These are phyloP conservation scores for Clitocybe nebularis DNA, from an alignment of 1,284 basidiomycete species.

Conservation along the genomic window DNA sequence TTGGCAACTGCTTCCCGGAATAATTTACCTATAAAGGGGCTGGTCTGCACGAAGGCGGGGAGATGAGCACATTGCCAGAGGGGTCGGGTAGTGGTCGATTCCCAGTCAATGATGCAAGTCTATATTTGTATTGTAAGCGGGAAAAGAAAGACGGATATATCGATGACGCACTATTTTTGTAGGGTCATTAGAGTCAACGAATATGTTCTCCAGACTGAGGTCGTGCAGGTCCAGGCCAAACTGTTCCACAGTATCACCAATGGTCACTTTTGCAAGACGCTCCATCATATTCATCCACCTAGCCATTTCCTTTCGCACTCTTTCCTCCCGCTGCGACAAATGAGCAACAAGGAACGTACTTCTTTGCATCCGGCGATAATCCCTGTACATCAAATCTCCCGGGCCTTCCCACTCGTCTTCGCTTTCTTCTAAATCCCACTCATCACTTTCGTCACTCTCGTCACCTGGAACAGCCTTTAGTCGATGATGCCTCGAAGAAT, in stretches of 20 bases:
- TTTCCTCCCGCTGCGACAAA: slow-evolving; percentile 55
- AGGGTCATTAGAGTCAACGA: slow-evolving; percentile 66
- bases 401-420: slow-evolving; percentile 74
- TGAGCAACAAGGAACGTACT: slow-evolving; percentile 73
- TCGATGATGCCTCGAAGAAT: slow-evolving; percentile 63
- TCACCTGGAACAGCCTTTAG: slow-evolving; percentile 63
- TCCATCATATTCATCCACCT: slow-evolving; percentile 67
- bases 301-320: slow-evolving; percentile 62
- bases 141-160: too few species aligned
- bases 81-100: slow-evolving; percentile 76
- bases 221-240: slow-evolving; percentile 78
- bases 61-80: slow-evolving; percentile 80
- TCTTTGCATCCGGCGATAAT: slow-evolving; percentile 74
- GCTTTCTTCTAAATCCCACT: slow-evolving; percentile 71
- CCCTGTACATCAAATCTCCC: slow-evolving; percentile 69
- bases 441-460: slow-evolving; percentile 65
- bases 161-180: slow-evolving; percentile 70
- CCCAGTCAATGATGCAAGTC: slow-evolving; percentile 85
- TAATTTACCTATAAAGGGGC: slow-evolving; percentile 64
- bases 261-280: slow-evolving; percentile 31
- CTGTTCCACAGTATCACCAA: slow-evolving; percentile 35
- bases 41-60: slow-evolving; percentile 71
- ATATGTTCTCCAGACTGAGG: slow-evolving; percentile 74
- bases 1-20: slow-evolving; percentile 61
- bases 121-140: too few species aligned